These are phyloP conservation scores for Daldinia concentrica DNA, from an alignment of 495 filamentous ascomycete species.

Conservation along the genomic window DNA sequence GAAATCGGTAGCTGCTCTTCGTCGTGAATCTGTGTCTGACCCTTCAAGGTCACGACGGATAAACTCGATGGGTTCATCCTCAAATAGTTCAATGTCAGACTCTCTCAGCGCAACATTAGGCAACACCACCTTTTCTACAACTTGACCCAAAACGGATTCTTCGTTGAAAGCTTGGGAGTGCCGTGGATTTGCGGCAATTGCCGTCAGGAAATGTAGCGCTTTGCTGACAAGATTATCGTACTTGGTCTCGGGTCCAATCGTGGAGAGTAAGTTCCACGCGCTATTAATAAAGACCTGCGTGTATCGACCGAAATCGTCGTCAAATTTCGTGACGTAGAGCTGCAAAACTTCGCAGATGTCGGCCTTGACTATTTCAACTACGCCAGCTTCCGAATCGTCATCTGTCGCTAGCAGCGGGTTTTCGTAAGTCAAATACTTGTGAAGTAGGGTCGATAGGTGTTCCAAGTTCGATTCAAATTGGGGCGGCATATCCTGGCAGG, in stretches of 20 bases:
- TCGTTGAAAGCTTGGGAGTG: slow-evolving; percentile 89
- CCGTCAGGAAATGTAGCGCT: slow-evolving; percentile 91
- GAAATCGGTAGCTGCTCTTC: slow-evolving; percentile 94
- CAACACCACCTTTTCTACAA: slow-evolving; percentile 93
- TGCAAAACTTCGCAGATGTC: slow-evolving; percentile 90
- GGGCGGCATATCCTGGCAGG: slow-evolving; percentile 93
- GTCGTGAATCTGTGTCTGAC: slow-evolving; percentile 90
- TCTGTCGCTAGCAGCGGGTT: slow-evolving; percentile 81
- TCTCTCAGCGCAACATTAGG: slow-evolving; percentile 91
- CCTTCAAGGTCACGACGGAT: slow-evolving; percentile 96
- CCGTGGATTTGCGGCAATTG: slow-evolving; percentile 75
- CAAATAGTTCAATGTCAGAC: slow-evolving; percentile 93
- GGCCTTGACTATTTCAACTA: slow-evolving; percentile 84
- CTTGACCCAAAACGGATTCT: slow-evolving; percentile 74
- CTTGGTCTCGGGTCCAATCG: slow-evolving; percentile 84
- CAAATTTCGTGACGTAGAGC: slow-evolving; percentile 90
- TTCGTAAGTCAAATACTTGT: slow-evolving; percentile 92
- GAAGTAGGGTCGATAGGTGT: slow-evolving; percentile 77
- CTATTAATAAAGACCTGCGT: slow-evolving; percentile 83
- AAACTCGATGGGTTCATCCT: slow-evolving; percentile 99
- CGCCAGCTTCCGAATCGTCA: slow-evolving; percentile 86
- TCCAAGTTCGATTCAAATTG: slow-evolving; percentile 87
- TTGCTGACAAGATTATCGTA: slow-evolving; percentile 96
- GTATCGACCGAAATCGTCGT: slow-evolving; percentile 85
- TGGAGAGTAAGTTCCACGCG: slow-evolving; percentile 90